phyloP scores from a whole-genome alignment of 495 filamentous ascomycete species.

The Sordaria brevicollis region DNA sequence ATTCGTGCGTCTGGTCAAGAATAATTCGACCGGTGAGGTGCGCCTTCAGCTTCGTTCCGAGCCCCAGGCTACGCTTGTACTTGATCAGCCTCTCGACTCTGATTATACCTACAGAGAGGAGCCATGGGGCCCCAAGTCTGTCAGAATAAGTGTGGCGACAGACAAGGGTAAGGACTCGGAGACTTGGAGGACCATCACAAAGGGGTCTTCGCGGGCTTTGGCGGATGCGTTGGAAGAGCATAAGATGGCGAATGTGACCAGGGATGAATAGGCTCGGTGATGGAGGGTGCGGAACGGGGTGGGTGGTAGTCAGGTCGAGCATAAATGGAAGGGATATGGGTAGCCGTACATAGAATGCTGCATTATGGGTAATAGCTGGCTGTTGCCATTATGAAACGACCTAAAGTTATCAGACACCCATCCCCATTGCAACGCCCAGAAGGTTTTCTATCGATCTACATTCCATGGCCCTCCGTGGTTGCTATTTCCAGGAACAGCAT shows the following conservation, averaged over 20 bases:
- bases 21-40: conserved; percentile 49
- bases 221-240: conserved; percentile 36
- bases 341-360: too few species aligned
- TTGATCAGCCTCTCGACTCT: conserved; percentile 54
- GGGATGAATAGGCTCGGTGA: not conserved
- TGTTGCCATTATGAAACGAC: too few species aligned
- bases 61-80: conserved; percentile 53
- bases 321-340: too few species aligned
- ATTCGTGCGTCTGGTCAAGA: conserved; percentile 53
- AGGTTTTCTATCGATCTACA: too few species aligned
- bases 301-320: too few species aligned
- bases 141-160: conserved; percentile 44
- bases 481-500: too few species aligned
- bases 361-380: too few species aligned
- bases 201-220: conserved; percentile 34
- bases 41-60: conserved; percentile 58
- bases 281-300: too few species aligned
- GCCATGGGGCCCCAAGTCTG: conserved; percentile 34
- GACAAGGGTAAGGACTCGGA: conserved; percentile 42
- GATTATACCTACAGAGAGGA: conserved; percentile 44
- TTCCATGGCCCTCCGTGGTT: too few species aligned
- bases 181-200: conserved; percentile 55
- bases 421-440: too few species aligned
- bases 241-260: conserved; percentile 36
- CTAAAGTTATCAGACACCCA: too few species aligned